Conservation (phyloP, 1,139 yeast genomes). For the Protomyces inundatus region DNA sequence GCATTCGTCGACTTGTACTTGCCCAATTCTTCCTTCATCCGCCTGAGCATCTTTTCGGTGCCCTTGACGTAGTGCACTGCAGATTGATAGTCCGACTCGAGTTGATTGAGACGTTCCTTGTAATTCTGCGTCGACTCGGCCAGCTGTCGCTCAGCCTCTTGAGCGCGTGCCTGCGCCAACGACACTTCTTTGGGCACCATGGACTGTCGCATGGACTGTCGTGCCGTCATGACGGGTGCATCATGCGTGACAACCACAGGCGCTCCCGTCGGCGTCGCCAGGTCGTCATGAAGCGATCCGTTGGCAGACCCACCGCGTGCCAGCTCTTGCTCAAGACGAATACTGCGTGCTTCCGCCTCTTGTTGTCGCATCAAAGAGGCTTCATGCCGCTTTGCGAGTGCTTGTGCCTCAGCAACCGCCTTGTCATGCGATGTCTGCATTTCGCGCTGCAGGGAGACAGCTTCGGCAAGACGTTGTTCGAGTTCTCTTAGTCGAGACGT, state of each 20-base stretch:
- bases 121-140: constrained; percentile 25
- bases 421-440: constrained; percentile 21
- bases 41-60: constrained; percentile 30
- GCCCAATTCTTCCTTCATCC: constrained; percentile 31
- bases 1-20: constrained; percentile 27
- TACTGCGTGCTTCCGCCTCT: constrained; percentile 3
- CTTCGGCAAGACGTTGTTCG: constrained; percentile 10
- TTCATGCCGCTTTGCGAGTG: constrained; percentile 1
- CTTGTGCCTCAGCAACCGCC: constrained; percentile 14
- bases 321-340: background rate
- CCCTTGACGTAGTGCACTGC: constrained; percentile 31
- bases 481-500: constrained; percentile 16
- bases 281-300: background rate
- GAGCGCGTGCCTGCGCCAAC: constrained; percentile 22
- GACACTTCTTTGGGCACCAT: constrained; percentile 4
- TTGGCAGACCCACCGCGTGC: background rate
- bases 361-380: background rate
- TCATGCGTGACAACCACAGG: too few relatives aligned
- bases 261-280: background rate
- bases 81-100: constrained; percentile 30
- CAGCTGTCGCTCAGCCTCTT: constrained; percentile 27
- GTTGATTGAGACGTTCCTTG: constrained; percentile 28
- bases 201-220: background rate
- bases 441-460: constrained; percentile 9
- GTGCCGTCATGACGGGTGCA: background rate